A percentile compares a stretch with the other conserved stretches of the same genome.
Evolutionary conservation across 768 basidiomycete genomes (phyloP).

Genomic region (Paxillus ammoniavirescens): DNA sequence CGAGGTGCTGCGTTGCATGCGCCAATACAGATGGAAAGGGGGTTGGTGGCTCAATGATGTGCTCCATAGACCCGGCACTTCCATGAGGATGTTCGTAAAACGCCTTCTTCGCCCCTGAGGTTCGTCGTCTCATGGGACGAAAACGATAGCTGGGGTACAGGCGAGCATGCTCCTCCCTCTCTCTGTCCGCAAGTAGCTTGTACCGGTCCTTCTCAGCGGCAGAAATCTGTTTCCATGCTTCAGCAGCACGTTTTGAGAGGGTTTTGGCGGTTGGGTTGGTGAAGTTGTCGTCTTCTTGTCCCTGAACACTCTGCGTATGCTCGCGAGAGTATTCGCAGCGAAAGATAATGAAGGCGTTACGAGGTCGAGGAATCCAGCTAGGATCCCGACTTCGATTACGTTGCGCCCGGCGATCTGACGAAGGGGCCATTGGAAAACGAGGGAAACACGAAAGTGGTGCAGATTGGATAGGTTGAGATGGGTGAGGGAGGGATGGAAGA

Average conservation of each 20-base stretch:
- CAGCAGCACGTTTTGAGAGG: slow-evolving; percentile 75
- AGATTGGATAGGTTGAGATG: neutral
- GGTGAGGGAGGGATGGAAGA: neutral
- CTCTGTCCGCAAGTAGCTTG: slow-evolving; percentile 51
- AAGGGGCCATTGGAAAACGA: slow-evolving; percentile 25
- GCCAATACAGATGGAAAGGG: slow-evolving; percentile 18
- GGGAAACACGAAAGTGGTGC: neutral
- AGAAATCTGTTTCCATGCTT: slow-evolving; percentile 67
- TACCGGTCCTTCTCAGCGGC: slow-evolving; percentile 47
- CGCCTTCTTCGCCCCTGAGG: slow-evolving; percentile 16
- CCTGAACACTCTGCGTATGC: slow-evolving; percentile 37
- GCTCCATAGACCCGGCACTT: slow-evolving; percentile 4
- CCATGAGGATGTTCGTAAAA: slow-evolving; percentile 13
- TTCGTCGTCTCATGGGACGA: slow-evolving; percentile 47
- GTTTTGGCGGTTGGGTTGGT: slow-evolving; percentile 41
- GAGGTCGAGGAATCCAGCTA: slow-evolving; percentile 62
- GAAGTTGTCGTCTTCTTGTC: slow-evolving; percentile 28
- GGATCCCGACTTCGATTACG: slow-evolving; percentile 47
- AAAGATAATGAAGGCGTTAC: slow-evolving; percentile 73
- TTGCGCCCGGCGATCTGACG: slow-evolving; percentile 39
- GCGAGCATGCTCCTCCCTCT: slow-evolving; percentile 55
- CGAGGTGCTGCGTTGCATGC: slow-evolving; percentile 1
- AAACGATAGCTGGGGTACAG: slow-evolving; percentile 64
- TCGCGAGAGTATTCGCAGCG: slow-evolving; percentile 60
- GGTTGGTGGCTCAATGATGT: neutral